These are phyloP conservation scores for Talaromyces sp. DNA, from an alignment of 2,329 filamentous ascomycete species.

Conservation along the genomic window DNA sequence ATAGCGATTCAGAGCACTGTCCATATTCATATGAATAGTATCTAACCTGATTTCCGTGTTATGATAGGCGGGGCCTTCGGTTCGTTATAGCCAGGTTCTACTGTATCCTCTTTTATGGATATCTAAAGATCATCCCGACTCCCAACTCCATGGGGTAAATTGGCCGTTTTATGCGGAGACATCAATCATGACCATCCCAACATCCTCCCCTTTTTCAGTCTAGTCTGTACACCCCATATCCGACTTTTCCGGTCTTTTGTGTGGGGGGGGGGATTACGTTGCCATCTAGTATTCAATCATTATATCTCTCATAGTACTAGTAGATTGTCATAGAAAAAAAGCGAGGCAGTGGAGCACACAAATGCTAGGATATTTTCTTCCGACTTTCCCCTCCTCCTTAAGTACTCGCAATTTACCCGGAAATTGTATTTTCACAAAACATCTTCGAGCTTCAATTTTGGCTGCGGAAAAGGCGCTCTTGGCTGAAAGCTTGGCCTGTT, in stretches of 20 bases:
- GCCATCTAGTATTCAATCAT: neutral
- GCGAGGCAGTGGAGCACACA: neutral
- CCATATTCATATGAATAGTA: no score
- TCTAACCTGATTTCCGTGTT: no score
- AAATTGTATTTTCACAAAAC: neutral
- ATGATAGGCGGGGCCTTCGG: no score
- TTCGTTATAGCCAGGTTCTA: no score
- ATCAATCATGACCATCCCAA: neutral
- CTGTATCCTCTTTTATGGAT: no score
- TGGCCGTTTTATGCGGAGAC: neutral
- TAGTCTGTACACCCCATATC: neutral
- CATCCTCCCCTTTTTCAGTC: neutral
- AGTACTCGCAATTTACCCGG: neutral
- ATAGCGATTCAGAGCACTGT: no score
- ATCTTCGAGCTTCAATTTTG: neutral
- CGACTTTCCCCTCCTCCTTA: neutral
- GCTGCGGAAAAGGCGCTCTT: constrained; percentile 11
- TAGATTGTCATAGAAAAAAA: neutral
- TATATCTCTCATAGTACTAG: neutral
- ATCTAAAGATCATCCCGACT: neutral
- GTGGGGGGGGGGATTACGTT: neutral
- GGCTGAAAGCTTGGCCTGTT: constrained; percentile 14
- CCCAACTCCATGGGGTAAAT: neutral
- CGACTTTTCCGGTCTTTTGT: neutral
- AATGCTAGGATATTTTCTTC: neutral